Percentiles rank a stretch among this genome's conserved stretches.
Evolutionary conservation across 1,284 basidiomycete genomes (phyloP).

Genomic region (Leccinum huronense): DNA sequence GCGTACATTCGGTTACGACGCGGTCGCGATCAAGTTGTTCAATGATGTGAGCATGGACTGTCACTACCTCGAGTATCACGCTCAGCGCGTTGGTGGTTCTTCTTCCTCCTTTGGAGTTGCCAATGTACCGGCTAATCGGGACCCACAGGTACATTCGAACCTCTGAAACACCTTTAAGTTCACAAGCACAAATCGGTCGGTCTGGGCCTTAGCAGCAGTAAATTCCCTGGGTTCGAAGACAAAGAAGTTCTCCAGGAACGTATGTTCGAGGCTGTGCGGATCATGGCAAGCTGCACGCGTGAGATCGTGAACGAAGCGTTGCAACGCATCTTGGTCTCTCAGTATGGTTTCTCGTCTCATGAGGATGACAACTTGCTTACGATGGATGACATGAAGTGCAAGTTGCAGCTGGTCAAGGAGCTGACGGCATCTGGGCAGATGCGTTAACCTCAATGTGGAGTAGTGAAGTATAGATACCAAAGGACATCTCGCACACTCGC

Average conservation of each 20-base stretch:
- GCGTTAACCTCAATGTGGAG: conserved; percentile 10
- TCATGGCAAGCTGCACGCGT: conserved; percentile 45
- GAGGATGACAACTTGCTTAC: conserved; percentile 5
- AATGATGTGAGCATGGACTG: conserved; percentile 68
- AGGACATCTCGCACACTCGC: no score
- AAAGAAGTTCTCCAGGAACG: conserved; percentile 46
- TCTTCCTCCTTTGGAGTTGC: no score
- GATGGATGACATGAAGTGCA: conserved; percentile 24
- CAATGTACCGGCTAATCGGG: conserved; percentile 14
- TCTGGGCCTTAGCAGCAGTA: conserved; percentile 73
- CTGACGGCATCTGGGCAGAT: conserved; percentile 27
- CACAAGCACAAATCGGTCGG: conserved; percentile 69
- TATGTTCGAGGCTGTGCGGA: conserved; percentile 43
- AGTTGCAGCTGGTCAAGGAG: conserved; percentile 22
- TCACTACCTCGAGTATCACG: conserved; percentile 52
- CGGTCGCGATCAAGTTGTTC: conserved; percentile 74
- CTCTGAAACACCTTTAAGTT: conserved; percentile 49
- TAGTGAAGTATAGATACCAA: no score
- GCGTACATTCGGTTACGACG: conserved; percentile 47
- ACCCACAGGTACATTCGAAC: conserved; percentile 1
- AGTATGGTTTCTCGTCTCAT: conserved; percentile 69
- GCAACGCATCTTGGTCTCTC: conserved; percentile 64
- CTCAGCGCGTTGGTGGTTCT: no score
- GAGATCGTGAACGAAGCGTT: conserved; percentile 50
- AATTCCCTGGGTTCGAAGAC: conserved; percentile 66